These are phyloP conservation scores for Gamarada debralockiae DNA, from an alignment of 495 filamentous ascomycete genomes.

Conservation along the genomic window DNA sequence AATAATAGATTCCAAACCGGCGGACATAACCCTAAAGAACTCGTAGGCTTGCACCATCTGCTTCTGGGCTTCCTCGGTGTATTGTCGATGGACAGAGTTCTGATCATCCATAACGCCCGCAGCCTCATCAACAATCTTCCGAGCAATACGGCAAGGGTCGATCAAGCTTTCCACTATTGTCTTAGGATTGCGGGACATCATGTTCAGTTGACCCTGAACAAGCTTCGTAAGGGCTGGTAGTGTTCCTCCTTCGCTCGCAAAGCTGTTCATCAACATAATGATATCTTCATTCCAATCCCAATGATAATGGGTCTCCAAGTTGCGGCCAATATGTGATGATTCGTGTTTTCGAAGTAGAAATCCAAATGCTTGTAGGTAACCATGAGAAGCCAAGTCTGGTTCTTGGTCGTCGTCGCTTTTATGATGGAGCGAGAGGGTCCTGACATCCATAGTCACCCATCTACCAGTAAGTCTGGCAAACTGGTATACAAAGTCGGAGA, in stretches of 20 bases:
- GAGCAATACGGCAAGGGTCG: constrained; percentile 30
- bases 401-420: constrained; percentile 14
- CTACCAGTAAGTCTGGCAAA: constrained; percentile 22
- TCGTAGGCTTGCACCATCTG: constrained; percentile 32
- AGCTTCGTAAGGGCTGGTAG: constrained; percentile 24
- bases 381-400: constrained; percentile 28
- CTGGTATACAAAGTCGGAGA: constrained; percentile 23
- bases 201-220: constrained; percentile 27
- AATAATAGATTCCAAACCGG: constrained; percentile 36
- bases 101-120: constrained; percentile 8
- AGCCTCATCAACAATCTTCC: constrained; percentile 29
- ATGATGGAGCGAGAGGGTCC: constrained; percentile 25
- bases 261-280: constrained; percentile 24
- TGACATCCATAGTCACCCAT: constrained; percentile 29
- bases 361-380: constrained; percentile 27
- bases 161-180: constrained; percentile 37
- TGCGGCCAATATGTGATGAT: constrained; percentile 20
- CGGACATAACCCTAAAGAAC: constrained; percentile 36
- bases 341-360: constrained; percentile 31
- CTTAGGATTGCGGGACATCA: constrained; percentile 35
- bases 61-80: constrained; percentile 4
- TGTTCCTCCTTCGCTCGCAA: constrained; percentile 25
- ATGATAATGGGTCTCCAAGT: constrained; percentile 24
- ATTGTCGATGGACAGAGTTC: constrained; percentile 11
- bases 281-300: constrained; percentile 31